Evolutionary conservation across 345 rosid species (phyloP).

Genomic region (Acer saccharum): DNA sequence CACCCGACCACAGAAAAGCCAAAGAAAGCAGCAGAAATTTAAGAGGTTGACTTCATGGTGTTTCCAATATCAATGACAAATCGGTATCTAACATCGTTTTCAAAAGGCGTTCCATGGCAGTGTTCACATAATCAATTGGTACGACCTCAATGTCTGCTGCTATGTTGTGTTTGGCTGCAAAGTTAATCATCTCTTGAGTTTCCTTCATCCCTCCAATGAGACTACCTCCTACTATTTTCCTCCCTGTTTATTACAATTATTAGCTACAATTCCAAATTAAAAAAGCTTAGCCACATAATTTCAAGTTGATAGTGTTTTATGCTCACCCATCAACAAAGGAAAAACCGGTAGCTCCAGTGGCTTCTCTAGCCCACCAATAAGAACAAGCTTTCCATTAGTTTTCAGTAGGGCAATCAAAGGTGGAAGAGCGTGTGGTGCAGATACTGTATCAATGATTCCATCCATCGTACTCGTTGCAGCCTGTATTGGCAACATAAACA

Average conservation of each 20-base stretch:
- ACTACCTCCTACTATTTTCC: conserved; percentile 50
- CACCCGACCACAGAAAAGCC: fast-evolving
- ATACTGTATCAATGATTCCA: conserved; percentile 62
- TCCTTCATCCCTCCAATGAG: conserved; percentile 54
- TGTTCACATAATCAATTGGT: conserved; percentile 49
- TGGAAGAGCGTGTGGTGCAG: conserved; percentile 44
- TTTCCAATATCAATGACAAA: conserved; percentile 63
- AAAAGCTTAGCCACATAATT: background rate
- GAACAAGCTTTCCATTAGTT: conserved; percentile 47
- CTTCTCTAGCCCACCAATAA: conserved; percentile 51
- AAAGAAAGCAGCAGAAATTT: too few relatives aligned
- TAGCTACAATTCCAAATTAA: background rate
- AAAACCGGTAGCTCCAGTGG: conserved; percentile 46
- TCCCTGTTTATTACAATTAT: conserved; percentile 28
- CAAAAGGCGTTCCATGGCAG: conserved; percentile 45
- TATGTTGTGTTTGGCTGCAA: conserved; percentile 51
- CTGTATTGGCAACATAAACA: conserved; percentile 1
- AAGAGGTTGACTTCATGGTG: conserved; percentile 31
- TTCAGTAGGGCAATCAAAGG: conserved; percentile 54
- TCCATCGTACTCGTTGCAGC: conserved; percentile 36
- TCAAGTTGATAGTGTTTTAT: background rate
- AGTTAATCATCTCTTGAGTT: conserved; percentile 57
- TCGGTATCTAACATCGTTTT: conserved; percentile 56
- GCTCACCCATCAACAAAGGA: conserved; percentile 45
- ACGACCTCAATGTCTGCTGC: conserved; percentile 57